These are phyloP conservation scores for Circinella minor DNA, from an alignment of 371 early-diverging fungal species.

Conservation along the genomic window DNA sequence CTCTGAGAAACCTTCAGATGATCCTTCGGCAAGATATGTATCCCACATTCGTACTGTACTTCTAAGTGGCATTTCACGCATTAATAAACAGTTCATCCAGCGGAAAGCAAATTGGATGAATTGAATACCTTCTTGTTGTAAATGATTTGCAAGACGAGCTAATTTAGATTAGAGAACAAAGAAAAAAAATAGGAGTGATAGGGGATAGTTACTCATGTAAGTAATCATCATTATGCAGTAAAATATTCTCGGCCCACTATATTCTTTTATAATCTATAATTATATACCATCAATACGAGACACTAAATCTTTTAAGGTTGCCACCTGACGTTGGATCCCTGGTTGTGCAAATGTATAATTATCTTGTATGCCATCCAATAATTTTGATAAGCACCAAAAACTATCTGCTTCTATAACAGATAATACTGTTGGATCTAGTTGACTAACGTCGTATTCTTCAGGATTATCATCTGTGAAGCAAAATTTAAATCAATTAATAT, in stretches of 20 bases:
- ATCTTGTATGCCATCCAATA: conserved; percentile 97
- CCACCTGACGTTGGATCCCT: conserved; percentile 93
- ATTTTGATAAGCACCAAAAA: conserved; percentile 95
- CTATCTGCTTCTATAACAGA: conserved; percentile 90
- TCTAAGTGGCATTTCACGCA: conserved; percentile 91
- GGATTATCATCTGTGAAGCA: conserved; percentile 61
- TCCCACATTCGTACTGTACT: conserved; percentile 98
- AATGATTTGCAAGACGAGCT: conserved; percentile 82
- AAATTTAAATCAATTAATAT: not conserved
- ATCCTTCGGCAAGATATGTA: conserved; percentile 91
- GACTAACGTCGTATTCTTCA: conserved; percentile 67
- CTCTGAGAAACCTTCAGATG: conserved; percentile 88
- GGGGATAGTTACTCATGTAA: not conserved
- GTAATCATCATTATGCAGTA: not conserved
- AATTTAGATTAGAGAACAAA: conserved; percentile 11
- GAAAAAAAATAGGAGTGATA: no score
- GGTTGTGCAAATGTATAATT: conserved; percentile 97
- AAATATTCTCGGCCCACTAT: no score
- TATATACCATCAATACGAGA: conserved; percentile 84
- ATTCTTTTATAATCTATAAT: not conserved
- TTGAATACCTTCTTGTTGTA: conserved; percentile 88
- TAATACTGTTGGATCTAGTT: conserved; percentile 62
- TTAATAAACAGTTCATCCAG: conserved; percentile 99
- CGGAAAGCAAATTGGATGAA: conserved; percentile 98
- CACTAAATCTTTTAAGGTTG: conserved; percentile 86